Conservation (phyloP, 108 stramenopile species). For the Cylindrotheca closterium region DNA sequence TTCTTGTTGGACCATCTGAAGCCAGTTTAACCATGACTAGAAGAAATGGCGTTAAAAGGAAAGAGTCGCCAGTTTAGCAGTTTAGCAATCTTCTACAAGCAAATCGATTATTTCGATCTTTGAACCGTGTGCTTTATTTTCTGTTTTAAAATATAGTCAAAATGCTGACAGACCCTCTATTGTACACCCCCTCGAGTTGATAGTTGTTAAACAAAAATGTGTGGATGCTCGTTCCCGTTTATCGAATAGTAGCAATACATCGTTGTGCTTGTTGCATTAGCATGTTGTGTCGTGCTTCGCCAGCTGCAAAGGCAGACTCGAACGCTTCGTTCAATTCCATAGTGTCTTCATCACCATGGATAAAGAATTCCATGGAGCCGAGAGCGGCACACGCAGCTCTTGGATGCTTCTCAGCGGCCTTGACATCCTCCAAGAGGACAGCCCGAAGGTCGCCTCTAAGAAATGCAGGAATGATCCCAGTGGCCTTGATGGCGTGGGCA, state of each 20-base stretch:
- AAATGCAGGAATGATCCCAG: conserved; percentile 15
- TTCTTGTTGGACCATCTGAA: too few species aligned
- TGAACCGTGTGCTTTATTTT: too few species aligned
- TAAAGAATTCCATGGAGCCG: conserved; percentile 30
- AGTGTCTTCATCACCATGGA: conserved; percentile 26
- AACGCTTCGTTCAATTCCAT: conserved; percentile 34
- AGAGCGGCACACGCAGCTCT: conserved; percentile 33
- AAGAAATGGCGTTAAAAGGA: too few species aligned
- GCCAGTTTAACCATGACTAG: too few species aligned
- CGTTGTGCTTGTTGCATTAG: conserved; percentile 37
- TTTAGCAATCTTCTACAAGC: too few species aligned
- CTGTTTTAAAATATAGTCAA: too few species aligned
- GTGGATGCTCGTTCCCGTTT: not conserved
- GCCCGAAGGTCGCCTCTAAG: conserved; percentile 28
- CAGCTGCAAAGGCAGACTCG: conserved; percentile 25
- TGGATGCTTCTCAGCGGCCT: conserved; percentile 32
- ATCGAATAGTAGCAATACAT: conserved; percentile 34
- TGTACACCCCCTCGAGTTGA: not conserved
- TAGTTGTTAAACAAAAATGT: too few species aligned
- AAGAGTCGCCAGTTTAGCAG: too few species aligned
- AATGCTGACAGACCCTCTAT: too few species aligned
- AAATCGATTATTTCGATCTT: too few species aligned
- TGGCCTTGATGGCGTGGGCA: conserved; percentile 35
- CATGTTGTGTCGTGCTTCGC: conserved; percentile 29
- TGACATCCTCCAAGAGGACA: conserved; percentile 33